A percentile compares a stretch with the other conserved stretches of the same genome.
These are phyloP conservation scores for Phaeotremella skinneri DNA, from an alignment of 768 basidiomycete species.

Conservation along the genomic window DNA sequence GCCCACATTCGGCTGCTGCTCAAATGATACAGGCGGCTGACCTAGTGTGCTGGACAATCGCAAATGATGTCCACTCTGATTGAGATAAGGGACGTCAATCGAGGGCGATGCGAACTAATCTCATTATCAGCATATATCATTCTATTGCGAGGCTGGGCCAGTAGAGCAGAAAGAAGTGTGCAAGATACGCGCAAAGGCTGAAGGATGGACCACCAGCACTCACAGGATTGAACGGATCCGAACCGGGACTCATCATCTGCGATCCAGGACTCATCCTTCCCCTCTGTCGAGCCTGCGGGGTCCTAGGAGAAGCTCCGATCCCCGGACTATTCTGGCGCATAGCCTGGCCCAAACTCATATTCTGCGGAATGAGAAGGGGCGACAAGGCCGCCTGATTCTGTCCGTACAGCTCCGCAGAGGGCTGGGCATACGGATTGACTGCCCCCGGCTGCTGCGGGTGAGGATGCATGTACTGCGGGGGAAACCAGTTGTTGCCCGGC, in stretches of 20 bases:
- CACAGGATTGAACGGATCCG: constrained; percentile 52
- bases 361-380: constrained; percentile 38
- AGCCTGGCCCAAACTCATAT: constrained; percentile 41
- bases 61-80: constrained; percentile 10
- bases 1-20: constrained; percentile 45
- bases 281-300: constrained; percentile 18
- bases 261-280: constrained; percentile 41
- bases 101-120: constrained; percentile 45
- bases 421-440: constrained; percentile 8
- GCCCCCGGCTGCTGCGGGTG: constrained; percentile 14
- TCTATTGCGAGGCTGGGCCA: constrained; percentile 5
- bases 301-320: constrained; percentile 18
- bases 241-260: constrained; percentile 48
- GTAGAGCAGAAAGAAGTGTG: constrained; percentile 14
- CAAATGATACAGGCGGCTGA: constrained; percentile 37
- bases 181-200: background rate
- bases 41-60: constrained; percentile 20
- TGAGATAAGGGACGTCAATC: constrained; percentile 40
- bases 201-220: too few relatives aligned
- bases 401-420: constrained; percentile 5
- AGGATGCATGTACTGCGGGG: constrained; percentile 8
- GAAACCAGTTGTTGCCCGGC: background rate
- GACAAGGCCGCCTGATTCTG: constrained; percentile 24
- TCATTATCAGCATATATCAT: constrained; percentile 3
- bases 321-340: constrained; percentile 24